Percentiles rank a stretch among this genome's conserved stretches.
Evolutionary conservation across 345 rosid species (phyloP).

Genomic region (Alliaria petiolata): DNA sequence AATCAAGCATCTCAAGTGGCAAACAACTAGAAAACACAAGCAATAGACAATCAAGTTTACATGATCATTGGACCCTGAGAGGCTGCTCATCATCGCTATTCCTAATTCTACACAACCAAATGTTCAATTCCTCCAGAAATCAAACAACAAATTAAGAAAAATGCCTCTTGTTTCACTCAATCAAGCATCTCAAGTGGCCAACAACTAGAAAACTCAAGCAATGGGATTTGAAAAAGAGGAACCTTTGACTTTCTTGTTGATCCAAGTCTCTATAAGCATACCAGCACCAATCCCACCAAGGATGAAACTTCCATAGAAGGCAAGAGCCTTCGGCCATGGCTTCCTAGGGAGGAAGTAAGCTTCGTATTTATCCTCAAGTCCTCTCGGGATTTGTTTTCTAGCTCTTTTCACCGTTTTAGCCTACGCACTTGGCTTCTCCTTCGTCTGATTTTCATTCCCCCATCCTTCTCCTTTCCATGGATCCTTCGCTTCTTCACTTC

Average conservation of each 20-base stretch:
- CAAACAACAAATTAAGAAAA: background rate
- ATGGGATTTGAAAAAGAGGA: background rate
- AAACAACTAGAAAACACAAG: too few relatives aligned
- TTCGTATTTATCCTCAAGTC: slow-evolving; percentile 78
- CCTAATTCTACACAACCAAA: too few relatives aligned
- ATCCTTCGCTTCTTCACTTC: slow-evolving; percentile 54
- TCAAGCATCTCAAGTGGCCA: too few relatives aligned
- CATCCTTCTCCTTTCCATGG: slow-evolving; percentile 84
- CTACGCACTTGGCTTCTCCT: slow-evolving; percentile 50
- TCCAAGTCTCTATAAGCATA: slow-evolving; percentile 80
- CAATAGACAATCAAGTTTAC: too few relatives aligned
- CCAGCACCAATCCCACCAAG: slow-evolving; percentile 89
- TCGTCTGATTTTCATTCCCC: slow-evolving; percentile 66
- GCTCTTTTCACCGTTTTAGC: slow-evolving; percentile 34
- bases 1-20: too few relatives aligned
- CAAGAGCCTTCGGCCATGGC: slow-evolving; percentile 51
- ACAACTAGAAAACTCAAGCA: too few relatives aligned
- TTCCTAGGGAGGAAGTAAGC: slow-evolving; percentile 81
- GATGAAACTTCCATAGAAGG: slow-evolving; percentile 69
- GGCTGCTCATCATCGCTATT: too few relatives aligned
- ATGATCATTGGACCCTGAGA: too few relatives aligned
- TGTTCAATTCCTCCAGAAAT: background rate
- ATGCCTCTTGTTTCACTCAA: background rate
- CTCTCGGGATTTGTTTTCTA: slow-evolving; percentile 72
- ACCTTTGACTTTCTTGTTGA: slow-evolving; percentile 67